phyloP scores from a whole-genome alignment of 805 yeast genomes.

The Candida berthetii region DNA sequence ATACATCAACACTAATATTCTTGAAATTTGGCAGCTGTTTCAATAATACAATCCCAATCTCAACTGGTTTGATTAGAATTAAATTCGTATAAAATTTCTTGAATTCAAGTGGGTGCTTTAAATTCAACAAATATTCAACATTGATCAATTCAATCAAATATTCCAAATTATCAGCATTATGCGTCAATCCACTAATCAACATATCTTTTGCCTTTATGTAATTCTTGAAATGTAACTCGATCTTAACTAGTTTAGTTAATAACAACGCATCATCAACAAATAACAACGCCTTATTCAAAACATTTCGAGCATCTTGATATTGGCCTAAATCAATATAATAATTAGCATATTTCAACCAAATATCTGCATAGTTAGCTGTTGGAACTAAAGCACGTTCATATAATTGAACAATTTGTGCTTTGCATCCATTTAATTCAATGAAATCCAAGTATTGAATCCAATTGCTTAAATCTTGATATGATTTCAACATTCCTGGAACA shows the following conservation, averaged over 20 bases:
- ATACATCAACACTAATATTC: conserved; percentile 12
- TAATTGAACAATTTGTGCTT: conserved; percentile 17
- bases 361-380: conserved; percentile 35
- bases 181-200: conserved; percentile 14
- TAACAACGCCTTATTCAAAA: conserved; percentile 30
- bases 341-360: conserved; percentile 47
- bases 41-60: conserved; percentile 24
- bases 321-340: conserved; percentile 27
- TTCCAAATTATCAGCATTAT: conserved; percentile 23
- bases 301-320: conserved; percentile 29
- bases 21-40: conserved; percentile 24
- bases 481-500: conserved; percentile 23
- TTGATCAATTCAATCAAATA: conserved; percentile 35
- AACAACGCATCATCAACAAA: conserved; percentile 19
- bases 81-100: conserved; percentile 21
- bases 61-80: conserved; percentile 23
- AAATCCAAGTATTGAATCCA: conserved; percentile 58
- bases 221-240: conserved; percentile 33
- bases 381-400: conserved; percentile 45
- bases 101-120: conserved; percentile 5
- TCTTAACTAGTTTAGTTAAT: conserved; percentile 33
- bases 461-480: conserved; percentile 41
- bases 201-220: conserved; percentile 26
- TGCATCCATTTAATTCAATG: conserved; percentile 31
- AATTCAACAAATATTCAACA: conserved; percentile 28